phyloP scores from a whole-genome alignment of 2,329 filamentous ascomycete genomes.

The Neonectria coccinea region DNA sequence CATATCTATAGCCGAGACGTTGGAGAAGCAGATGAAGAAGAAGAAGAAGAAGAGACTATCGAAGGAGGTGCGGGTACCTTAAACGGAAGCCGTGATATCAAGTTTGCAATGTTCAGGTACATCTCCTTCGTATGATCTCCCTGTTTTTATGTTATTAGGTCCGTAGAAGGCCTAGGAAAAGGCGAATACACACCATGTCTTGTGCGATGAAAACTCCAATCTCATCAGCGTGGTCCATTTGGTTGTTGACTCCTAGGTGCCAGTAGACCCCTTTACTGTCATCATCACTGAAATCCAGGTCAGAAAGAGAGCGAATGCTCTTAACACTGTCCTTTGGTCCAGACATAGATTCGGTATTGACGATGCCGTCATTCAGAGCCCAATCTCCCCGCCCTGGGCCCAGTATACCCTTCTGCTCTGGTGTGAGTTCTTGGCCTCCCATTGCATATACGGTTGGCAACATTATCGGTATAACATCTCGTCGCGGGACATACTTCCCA shows the following conservation, averaged over 20 bases:
- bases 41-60: neutral
- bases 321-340: conserved; percentile 13
- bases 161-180: neutral
- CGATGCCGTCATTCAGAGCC: conserved; percentile 21
- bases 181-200: conserved; percentile 6
- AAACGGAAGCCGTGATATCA: conserved; percentile 20
- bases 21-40: neutral
- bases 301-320: conserved; percentile 6
- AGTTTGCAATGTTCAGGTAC: conserved; percentile 17
- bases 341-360: conserved; percentile 21
- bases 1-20: neutral
- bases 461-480: conserved; percentile 18
- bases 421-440: conserved; percentile 15
- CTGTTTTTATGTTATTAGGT: conserved; percentile 1
- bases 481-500: conserved; percentile 11
- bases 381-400: conserved; percentile 13
- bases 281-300: conserved; percentile 1
- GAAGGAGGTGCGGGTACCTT: neutral
- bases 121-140: conserved; percentile 18
- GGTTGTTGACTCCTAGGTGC: conserved; percentile 20
- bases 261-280: conserved; percentile 20
- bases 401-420: conserved; percentile 9
- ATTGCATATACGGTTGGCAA: conserved; percentile 19
- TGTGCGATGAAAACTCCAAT: conserved; percentile 19
- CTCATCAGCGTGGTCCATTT: conserved; percentile 23